Percentiles rank a stretch among this genome's conserved stretches.
phyloP scores from a whole-genome alignment of 2,329 filamentous ascomycete genomes.

The Magnaporthales sp. region DNA sequence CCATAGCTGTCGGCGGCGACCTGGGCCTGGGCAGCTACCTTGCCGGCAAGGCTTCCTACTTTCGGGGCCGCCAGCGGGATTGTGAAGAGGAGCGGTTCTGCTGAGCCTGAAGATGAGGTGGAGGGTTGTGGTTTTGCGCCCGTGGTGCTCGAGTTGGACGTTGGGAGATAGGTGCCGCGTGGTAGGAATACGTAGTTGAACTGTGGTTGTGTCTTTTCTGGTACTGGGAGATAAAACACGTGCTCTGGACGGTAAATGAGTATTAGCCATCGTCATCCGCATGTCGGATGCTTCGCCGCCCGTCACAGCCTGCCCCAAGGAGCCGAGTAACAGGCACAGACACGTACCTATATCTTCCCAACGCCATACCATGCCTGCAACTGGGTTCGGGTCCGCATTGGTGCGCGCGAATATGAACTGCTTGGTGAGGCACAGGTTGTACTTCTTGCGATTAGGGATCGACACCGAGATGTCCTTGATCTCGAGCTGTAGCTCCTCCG shows the following conservation, averaged over 20 bases:
- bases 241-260: conserved; percentile 34
- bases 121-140: conserved; percentile 6
- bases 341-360: conserved; percentile 53
- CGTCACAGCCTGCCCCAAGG: neutral
- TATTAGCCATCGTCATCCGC: neutral
- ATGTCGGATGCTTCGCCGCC: neutral
- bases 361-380: conserved; percentile 45
- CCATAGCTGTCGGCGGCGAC: conserved; percentile 51
- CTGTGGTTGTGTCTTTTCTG: conserved; percentile 56
- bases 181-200: conserved; percentile 59
- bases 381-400: conserved; percentile 28
- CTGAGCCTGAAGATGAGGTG: neutral
- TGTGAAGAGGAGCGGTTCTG: conserved; percentile 57
- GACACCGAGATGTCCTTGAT: conserved; percentile 61
- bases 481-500: conserved; percentile 46
- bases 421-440: conserved; percentile 53
- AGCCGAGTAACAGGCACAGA: neutral
- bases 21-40: conserved; percentile 37
- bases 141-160: conserved; percentile 17
- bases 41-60: conserved; percentile 44
- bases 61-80: conserved; percentile 52
- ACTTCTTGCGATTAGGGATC: conserved; percentile 60
- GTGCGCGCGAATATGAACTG: conserved; percentile 51
- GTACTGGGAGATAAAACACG: conserved; percentile 54
- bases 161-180: conserved; percentile 40